A percentile compares a stretch with the other conserved stretches of the same genome.
Conservation (phyloP, 2,329 filamentous ascomycete genomes). For the Diaporthe aspalathi region DNA sequence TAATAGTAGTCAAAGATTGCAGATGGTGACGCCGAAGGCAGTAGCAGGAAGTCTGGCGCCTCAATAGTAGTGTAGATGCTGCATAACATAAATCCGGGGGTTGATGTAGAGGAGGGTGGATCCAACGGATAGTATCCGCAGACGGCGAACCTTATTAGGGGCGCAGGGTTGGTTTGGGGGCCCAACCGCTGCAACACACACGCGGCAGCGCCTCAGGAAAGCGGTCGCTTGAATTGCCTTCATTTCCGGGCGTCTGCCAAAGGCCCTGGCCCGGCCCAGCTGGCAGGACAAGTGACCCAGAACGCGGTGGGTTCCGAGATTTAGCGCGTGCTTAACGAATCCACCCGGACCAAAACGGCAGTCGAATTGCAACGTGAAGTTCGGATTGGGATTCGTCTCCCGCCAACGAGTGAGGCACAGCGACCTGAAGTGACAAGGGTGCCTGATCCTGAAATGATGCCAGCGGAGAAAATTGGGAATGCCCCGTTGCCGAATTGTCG, state of each 20-base stretch:
- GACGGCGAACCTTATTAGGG: neutral
- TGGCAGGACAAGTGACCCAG: constrained; percentile 1
- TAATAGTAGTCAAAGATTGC: too few relatives aligned
- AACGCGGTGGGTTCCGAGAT: constrained; percentile 4
- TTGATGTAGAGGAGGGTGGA: neutral
- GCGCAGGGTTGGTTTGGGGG: neutral
- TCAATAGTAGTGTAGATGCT: neutral
- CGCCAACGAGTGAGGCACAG: neutral
- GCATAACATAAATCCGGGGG: neutral
- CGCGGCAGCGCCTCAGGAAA: neutral
- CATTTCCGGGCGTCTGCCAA: constrained; percentile 9
- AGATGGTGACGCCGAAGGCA: too few relatives aligned
- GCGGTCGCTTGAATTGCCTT: constrained; percentile 8
- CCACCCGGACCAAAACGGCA: neutral
- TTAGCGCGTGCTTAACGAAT: neutral
- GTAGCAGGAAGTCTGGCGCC: neutral
- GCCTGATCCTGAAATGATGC: neutral
- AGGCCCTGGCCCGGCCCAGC: neutral
- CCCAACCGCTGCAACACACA: neutral
- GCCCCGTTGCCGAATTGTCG: too few relatives aligned
- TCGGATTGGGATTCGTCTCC: neutral
- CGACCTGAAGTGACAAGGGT: constrained; percentile 5
- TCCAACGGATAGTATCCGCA: neutral
- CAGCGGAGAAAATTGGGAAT: neutral
- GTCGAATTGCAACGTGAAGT: neutral